Evolutionary conservation across 768 basidiomycete species (phyloP), one percentile per base, ranked within the genome.

Genomic region (Mycena epipterygia): DNA sequence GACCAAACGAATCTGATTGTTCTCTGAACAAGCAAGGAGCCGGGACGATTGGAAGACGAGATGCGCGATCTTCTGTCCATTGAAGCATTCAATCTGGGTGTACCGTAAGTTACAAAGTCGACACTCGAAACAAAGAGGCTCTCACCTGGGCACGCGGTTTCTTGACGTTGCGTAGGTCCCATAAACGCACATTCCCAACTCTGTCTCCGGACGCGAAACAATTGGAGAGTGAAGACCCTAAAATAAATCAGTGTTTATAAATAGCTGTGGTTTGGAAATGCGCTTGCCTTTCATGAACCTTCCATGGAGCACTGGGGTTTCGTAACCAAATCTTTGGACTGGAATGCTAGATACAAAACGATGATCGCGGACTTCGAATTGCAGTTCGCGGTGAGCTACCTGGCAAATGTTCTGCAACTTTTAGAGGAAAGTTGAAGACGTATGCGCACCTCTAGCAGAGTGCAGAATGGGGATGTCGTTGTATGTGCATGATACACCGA

Each of bases 331-430:
- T 33, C 85, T 78, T 55, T 82, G 79, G 25, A 82, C 83, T 4
- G 84, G 76, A 35, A 71, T 67, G 29, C 71, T 73, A 17, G 84
- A 81, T 14, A 82, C 80, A 39, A 79, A 64, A 21, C 88, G 82
- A 68, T 83, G 80, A 69, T 88, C 88, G 25, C 83, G 86, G n/a
- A 88, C 60, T 73, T 89, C 88, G 60, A 86, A 87, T 68, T 89
- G 88, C 32, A 82, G 79, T 71, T 89, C 88, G 25, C 85, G 78
- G 73, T 88, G 86, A 8, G 83, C 82, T 55, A 88, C 80, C 88
- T 89, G 53, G 17, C 25, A 11, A 42, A 73, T 42, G 66, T 35
- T 29, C 44, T 52, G 30, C 56, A 33, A 62, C 16, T 17, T 14
- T n/a, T 57, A 11, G 32, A 32, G 2, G 16, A 12, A 63, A 21